Conservation (phyloP, 1,284 basidiomycete genomes). For the Takashimella tepidaria region DNA sequence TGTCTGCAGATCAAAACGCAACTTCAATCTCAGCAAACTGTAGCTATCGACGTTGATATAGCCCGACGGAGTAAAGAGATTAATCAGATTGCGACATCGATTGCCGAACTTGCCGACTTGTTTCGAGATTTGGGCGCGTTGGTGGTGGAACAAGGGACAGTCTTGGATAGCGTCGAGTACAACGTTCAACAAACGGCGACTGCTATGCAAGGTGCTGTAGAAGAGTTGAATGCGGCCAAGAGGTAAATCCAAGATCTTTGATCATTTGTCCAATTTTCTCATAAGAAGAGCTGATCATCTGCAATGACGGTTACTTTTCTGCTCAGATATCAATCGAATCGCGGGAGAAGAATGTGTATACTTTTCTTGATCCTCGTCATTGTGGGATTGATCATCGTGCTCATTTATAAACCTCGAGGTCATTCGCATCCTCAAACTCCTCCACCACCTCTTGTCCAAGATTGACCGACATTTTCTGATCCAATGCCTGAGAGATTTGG, state of each 20-base stretch:
- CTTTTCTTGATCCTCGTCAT: slow-evolving; percentile 86
- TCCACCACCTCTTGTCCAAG: too few species aligned
- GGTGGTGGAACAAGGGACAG: slow-evolving; percentile 96
- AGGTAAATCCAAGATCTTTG: slow-evolving; percentile 59
- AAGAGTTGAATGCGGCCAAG: slow-evolving; percentile 76
- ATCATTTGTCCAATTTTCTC: too few species aligned
- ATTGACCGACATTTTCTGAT: too few species aligned
- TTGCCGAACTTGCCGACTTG: slow-evolving; percentile 83
- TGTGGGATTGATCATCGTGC: slow-evolving; percentile 60
- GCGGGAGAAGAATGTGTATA: slow-evolving; percentile 86
- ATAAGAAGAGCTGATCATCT: slow-evolving; percentile 3
- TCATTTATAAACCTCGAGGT: slow-evolving; percentile 47
- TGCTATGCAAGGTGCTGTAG: slow-evolving; percentile 75
- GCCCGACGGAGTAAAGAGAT: slow-evolving; percentile 71
- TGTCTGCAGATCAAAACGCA: slow-evolving; percentile 37
- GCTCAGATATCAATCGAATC: slow-evolving; percentile 89
- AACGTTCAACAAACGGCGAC: slow-evolving; percentile 89
- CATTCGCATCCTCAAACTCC: not conserved
- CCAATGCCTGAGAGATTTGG: too few species aligned
- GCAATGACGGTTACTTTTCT: too few species aligned
- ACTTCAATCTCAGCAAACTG: slow-evolving; percentile 45
- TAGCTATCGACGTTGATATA: slow-evolving; percentile 53
- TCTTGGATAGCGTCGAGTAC: slow-evolving; percentile 94
- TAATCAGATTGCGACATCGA: slow-evolving; percentile 85
- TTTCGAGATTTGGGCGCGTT: slow-evolving; percentile 91